Evolutionary conservation across 352 stramenopile genomes (phyloP), one percentile per base, ranked within the genome.

Genomic region (Elongisporangium undulatum): DNA sequence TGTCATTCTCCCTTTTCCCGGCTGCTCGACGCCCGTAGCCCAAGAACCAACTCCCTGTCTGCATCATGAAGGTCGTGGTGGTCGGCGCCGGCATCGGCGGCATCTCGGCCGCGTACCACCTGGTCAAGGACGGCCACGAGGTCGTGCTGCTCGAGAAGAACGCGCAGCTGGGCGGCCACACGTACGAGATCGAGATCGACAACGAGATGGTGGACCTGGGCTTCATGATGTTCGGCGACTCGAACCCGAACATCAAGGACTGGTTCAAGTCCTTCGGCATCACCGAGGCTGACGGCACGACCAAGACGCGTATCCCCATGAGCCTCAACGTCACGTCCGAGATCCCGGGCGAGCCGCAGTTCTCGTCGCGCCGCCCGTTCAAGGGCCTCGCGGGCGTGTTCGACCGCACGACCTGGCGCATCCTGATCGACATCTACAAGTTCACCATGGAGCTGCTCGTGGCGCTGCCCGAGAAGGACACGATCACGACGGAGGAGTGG

Each of bases 141-240:
- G 85, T 95, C 39, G 51, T 89, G 24, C 66, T 95, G 45, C 69
- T 95, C 21, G 85, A 95, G 62, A 89, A 90, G 72, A 89, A 93
- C 59, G 79, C 84, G 59, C 80, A 71, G 55, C 63, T 95, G 19
- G 85, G 85, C 29, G 85, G 85, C 50, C 85, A 95, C 77, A 89
- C 85, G 66, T 93, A 90, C 69, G 78, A 88, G 63, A 90, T 93
- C 78, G 83, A 95, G 64, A 90, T 93, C 71, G 85, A 95, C 70
- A 69, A 74, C 62, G 83, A 95, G 64, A 76, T 80, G 55, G 85
- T 95, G 16, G 85, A 95, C 66, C 80, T 95, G 41, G 85, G 85
- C 65, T 95, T 95, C 71, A 95, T 95, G 85, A 95, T 95, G 85
- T 95, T 90, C 55, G 85, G 85, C 22, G 85, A 95, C 67, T 95